Evolutionary conservation across 208 protist genomes (phyloP), one percentile per base, ranked within the genome.

Genomic region (Leishmania lainsoni): DNA sequence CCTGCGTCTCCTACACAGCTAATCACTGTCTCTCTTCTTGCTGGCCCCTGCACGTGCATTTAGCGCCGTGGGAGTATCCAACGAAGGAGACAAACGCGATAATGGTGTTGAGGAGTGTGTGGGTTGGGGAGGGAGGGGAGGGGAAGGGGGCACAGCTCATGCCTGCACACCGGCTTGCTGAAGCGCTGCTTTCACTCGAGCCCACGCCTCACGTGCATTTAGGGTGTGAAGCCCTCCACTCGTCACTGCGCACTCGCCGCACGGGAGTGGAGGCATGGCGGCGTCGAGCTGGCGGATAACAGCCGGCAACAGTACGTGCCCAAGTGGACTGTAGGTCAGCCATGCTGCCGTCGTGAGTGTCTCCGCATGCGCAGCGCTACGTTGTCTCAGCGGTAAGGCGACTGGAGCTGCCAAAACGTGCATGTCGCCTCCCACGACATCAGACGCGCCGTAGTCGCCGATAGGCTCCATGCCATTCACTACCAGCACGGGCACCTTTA

Each of bases 251-350:
- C 61, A 58, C 42, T 79, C 45, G n/a, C 26, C 12, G 20, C 12
- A 26, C 45, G 20, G 39, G 26, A 20, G 52, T 5, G 17, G 26
- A 54, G 26, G 22, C 59, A 72, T 49, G 3, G 66, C 48, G 4
- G 39, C 65, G 14, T 80, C 77, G 32, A 80, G 35, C 51, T 9
- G 16, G 12, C 20, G 6, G 14, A 81, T 39, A 29, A 81, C 42
- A 10, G 51, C 49, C 39, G 82, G 82, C 59, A 85, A 65, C 17
- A 85, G 77, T 4, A 81, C 77, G 26, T 49, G 73, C 17, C 76
- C 45, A 39, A 79, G 42, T 6, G 82, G 82, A 22, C 10, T 20
- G 73, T 85, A 85, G 32, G 63, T 56, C 10, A 85, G 78, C 82
- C 82, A 85, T 2, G 77, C 51, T n/a, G 77, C 82, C 8, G 73